These are phyloP conservation scores for Pseudovirgaria hyperparasitica DNA, from an alignment of 2,329 filamentous ascomycete genomes.

Conservation along the genomic window DNA sequence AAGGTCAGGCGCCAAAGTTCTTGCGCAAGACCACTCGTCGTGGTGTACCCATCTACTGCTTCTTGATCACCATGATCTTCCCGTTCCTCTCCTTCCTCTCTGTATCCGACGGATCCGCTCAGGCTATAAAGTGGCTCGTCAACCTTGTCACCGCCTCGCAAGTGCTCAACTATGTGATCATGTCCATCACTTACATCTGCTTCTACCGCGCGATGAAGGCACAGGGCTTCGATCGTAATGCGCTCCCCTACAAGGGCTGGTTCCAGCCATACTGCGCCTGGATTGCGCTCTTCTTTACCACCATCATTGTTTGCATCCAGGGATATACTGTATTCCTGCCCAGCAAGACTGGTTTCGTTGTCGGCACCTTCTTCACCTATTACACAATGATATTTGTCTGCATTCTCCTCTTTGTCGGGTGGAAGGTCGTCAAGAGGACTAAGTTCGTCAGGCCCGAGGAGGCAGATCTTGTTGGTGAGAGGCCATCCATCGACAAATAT, in stretches of 20 bases:
- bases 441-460: conserved; percentile 10
- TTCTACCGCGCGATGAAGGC: conserved; percentile 33
- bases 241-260: conserved; percentile 29
- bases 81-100: conserved; percentile 21
- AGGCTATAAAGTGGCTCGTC: conserved; percentile 17
- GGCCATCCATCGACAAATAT: conserved; percentile 10
- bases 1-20: conserved; percentile 34
- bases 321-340: conserved; percentile 42
- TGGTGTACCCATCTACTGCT: conserved; percentile 48
- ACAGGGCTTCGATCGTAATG: conserved; percentile 31
- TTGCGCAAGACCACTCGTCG: conserved; percentile 46
- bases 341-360: conserved; percentile 25
- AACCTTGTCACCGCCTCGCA: conserved; percentile 45
- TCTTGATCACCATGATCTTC: conserved; percentile 33
- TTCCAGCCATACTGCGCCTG: conserved; percentile 33
- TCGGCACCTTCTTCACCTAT: conserved; percentile 39
- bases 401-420: conserved; percentile 13
- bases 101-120: conserved; percentile 15
- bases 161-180: conserved; percentile 51
- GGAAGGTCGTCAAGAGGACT: conserved; percentile 18
- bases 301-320: conserved; percentile 38
- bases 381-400: conserved; percentile 38
- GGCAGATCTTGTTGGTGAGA: conserved; percentile 19
- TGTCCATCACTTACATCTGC: conserved; percentile 39
- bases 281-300: conserved; percentile 33